Conservation (phyloP, 768 basidiomycete genomes). For the Hebeloma cylindrosporum region DNA sequence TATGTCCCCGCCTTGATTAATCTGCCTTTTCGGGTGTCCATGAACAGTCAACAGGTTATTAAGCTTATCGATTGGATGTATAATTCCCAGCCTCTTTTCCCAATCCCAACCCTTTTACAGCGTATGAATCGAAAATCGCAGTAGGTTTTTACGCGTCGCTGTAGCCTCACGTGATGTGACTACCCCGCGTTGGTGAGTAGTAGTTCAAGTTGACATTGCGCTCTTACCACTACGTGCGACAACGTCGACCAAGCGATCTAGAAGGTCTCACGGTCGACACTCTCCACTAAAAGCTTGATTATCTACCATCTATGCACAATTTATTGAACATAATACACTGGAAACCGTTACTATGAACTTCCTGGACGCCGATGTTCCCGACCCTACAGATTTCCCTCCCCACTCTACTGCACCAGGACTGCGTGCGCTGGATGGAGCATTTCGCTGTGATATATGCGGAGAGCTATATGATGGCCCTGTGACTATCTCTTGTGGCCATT, state of each 20-base stretch:
- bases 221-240: too few species aligned
- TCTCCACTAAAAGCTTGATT: background rate
- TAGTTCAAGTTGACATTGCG: too few species aligned
- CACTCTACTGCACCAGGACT: constrained; percentile 48
- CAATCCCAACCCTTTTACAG: background rate
- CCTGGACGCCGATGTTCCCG: constrained; percentile 33
- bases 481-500: constrained; percentile 73
- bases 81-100: background rate
- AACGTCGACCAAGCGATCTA: too few species aligned
- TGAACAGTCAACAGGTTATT: too few species aligned
- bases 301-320: background rate
- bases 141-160: background rate
- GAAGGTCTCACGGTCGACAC: too few species aligned
- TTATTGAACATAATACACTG: background rate
- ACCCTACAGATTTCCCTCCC: constrained; percentile 73
- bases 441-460: constrained; percentile 76
- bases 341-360: constrained; percentile 22
- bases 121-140: background rate
- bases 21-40: too few species aligned
- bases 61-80: background rate
- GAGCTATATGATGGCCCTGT: constrained; percentile 76
- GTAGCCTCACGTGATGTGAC: constrained; percentile 4
- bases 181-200: background rate
- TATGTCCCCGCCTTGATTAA: background rate
- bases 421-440: constrained; percentile 57